These are phyloP conservation scores for Termitomyces heimii DNA, from an alignment of 768 basidiomycete species.

Conservation along the genomic window DNA sequence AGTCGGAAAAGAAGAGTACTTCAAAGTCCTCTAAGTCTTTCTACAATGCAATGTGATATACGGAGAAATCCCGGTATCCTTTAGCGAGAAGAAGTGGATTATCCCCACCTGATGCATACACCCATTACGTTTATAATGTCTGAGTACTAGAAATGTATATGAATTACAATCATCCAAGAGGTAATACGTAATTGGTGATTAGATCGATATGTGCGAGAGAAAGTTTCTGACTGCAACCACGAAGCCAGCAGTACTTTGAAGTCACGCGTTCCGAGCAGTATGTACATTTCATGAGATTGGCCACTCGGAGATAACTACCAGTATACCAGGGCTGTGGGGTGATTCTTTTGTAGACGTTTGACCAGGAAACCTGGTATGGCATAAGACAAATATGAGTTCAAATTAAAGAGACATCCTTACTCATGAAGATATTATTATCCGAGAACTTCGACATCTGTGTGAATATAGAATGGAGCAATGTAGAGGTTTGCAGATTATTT, in stretches of 20 bases:
- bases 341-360: conserved; percentile 11
- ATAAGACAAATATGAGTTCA: neutral
- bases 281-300: neutral
- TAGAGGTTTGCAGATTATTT: conserved; percentile 7
- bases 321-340: conserved; percentile 4
- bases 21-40: neutral
- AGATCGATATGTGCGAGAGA: neutral
- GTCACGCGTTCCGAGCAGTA: neutral
- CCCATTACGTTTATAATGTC: neutral
- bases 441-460: conserved; percentile 14
- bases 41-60: neutral
- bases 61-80: neutral
- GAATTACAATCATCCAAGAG: too few species aligned
- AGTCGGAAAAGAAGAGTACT: neutral
- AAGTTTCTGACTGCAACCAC: neutral
- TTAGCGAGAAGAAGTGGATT: too few species aligned
- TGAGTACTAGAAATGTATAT: neutral
- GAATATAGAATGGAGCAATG: conserved; percentile 10
- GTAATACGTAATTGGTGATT: neutral
- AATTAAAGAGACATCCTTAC: conserved; percentile 2
- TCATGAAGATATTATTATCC: conserved; percentile 12
- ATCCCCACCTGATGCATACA: neutral
- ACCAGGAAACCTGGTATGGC: conserved; percentile 8
- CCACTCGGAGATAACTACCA: conserved; percentile 1
- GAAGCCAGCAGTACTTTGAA: too few species aligned